These are phyloP conservation scores for Carpinus viminea DNA, from an alignment of 306 rosid genomes.

Conservation along the genomic window DNA sequence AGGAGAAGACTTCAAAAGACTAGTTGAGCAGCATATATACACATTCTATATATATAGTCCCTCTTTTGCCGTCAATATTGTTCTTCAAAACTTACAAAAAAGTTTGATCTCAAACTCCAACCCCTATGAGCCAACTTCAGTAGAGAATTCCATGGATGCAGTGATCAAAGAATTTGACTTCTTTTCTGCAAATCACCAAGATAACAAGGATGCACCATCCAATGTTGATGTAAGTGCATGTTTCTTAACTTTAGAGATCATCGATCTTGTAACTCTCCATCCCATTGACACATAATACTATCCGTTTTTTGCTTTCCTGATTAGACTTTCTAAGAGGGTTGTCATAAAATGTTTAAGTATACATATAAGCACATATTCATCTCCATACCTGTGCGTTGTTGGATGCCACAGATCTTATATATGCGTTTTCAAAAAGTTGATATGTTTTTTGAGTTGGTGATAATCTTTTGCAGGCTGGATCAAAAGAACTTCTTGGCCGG, in stretches of 20 bases:
- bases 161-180: slow-evolving; percentile 18
- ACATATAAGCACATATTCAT: too few relatives aligned
- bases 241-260: slow-evolving; percentile 7
- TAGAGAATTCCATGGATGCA: slow-evolving; percentile 27
- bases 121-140: not conserved
- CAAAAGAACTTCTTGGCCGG: slow-evolving; percentile 20
- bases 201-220: slow-evolving; percentile 7
- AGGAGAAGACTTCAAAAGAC: not conserved
- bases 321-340: too few relatives aligned
- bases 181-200: slow-evolving; percentile 12
- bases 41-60: not conserved
- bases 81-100: not conserved
- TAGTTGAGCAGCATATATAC: not conserved
- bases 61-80: not conserved
- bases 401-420: too few relatives aligned
- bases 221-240: slow-evolving; percentile 26
- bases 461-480: not conserved
- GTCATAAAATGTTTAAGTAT: too few relatives aligned
- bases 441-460: not conserved
- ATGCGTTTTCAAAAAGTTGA: not conserved
- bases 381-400: too few relatives aligned
- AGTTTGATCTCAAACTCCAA: not conserved
- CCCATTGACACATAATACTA: too few relatives aligned
- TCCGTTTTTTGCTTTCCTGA: too few relatives aligned
- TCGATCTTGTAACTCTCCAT: too few relatives aligned